phyloP scores from a whole-genome alignment of 148 eudicot species.

The Rhododendron molle region DNA sequence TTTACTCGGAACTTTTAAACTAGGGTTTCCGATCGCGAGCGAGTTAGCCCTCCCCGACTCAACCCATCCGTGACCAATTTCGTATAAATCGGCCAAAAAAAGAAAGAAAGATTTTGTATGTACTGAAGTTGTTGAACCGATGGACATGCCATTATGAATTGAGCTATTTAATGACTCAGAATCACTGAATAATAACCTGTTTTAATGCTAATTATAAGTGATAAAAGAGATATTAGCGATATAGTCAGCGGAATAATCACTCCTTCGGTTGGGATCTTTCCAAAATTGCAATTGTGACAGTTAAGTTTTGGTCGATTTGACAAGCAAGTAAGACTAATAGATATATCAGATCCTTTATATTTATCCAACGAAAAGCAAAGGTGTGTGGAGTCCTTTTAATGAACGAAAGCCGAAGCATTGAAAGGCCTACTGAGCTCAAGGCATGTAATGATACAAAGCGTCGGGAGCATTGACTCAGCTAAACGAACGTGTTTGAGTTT shows the following conservation, averaged over 20 bases:
- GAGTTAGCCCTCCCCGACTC: background rate
- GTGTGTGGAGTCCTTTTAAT: no score
- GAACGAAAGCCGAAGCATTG: background rate
- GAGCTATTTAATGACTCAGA: background rate
- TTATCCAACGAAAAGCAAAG: background rate
- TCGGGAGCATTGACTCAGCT: no score
- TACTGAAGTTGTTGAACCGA: background rate
- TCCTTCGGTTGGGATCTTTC: background rate
- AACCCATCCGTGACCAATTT: background rate
- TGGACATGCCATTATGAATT: background rate
- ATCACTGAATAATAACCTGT: background rate
- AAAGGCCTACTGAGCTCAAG: background rate
- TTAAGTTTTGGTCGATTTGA: background rate
- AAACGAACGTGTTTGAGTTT: background rate
- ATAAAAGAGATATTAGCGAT: background rate
- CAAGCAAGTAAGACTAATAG: background rate
- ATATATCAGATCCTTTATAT: background rate
- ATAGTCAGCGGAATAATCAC: background rate
- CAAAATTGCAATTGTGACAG: background rate
- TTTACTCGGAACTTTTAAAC: background rate
- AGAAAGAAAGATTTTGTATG: background rate
- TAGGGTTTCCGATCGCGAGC: background rate
- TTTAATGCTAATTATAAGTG: background rate
- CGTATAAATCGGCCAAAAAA: background rate
- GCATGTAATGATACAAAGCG: background rate